Evolutionary conservation across 2,329 filamentous ascomycete genomes (phyloP).

Genomic region (Colletotrichum sp.): DNA sequence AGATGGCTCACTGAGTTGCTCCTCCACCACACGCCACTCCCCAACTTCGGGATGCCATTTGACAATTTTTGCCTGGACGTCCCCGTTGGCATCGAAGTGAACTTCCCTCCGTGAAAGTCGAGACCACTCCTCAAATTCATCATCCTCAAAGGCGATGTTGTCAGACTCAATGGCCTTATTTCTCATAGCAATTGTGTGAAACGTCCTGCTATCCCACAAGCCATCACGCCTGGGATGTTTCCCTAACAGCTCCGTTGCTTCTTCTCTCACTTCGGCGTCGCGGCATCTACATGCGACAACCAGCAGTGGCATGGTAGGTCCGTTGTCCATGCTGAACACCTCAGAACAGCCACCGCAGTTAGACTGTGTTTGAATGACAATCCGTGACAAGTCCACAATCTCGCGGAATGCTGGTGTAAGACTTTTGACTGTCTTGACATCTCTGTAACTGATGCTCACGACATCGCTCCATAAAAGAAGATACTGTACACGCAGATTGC

Average conservation of each 20-base stretch:
- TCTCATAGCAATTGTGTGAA: slow-evolving; percentile 41
- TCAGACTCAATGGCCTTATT: slow-evolving; percentile 38
- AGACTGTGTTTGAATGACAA: slow-evolving; percentile 32
- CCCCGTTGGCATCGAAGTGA: slow-evolving; percentile 37
- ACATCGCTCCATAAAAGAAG: slow-evolving; percentile 44
- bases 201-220: slow-evolving; percentile 45
- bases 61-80: background rate
- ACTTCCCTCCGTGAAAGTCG: slow-evolving; percentile 41
- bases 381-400: slow-evolving; percentile 40
- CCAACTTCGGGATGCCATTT: background rate
- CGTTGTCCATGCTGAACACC: slow-evolving; percentile 50
- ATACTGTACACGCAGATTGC: slow-evolving; percentile 47
- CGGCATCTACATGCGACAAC: slow-evolving; percentile 45
- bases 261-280: slow-evolving; percentile 38
- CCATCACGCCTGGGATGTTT: slow-evolving; percentile 47
- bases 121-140: slow-evolving; percentile 41
- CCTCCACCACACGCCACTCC: background rate
- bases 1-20: background rate
- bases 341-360: slow-evolving; percentile 24
- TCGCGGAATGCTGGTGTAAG: slow-evolving; percentile 48
- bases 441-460: slow-evolving; percentile 38
- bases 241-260: slow-evolving; percentile 44
- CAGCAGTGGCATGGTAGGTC: slow-evolving; percentile 49
- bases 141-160: slow-evolving; percentile 34
- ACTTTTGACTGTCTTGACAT: slow-evolving; percentile 34